These are phyloP conservation scores for Skeletonema marinoi DNA, from an alignment of 108 stramenopile species.

Conservation along the genomic window DNA sequence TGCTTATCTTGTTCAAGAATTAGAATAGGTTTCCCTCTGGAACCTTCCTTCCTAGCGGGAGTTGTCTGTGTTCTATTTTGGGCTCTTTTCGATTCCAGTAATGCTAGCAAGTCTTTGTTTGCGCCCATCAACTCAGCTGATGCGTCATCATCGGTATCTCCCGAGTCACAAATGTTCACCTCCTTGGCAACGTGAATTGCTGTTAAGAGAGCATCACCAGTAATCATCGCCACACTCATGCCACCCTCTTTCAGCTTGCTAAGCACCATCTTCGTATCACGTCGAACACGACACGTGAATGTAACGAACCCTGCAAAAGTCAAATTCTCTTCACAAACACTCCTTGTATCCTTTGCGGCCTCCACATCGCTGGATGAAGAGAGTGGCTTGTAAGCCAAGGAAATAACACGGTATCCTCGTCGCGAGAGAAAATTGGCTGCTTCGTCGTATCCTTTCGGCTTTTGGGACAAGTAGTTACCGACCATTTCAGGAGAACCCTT, in stretches of 20 bases:
- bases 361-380: slow-evolving; percentile 43
- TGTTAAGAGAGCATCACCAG: slow-evolving; percentile 95
- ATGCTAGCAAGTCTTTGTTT: slow-evolving; percentile 62
- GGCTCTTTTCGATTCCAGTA: slow-evolving; percentile 50
- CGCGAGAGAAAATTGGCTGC: slow-evolving; percentile 65
- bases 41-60: slow-evolving; percentile 5
- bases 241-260: slow-evolving; percentile 85
- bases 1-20: slow-evolving; percentile 66
- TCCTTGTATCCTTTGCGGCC: slow-evolving; percentile 65
- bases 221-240: slow-evolving; percentile 88
- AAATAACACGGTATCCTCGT: slow-evolving; percentile 93
- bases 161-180: slow-evolving; percentile 72
- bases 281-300: slow-evolving; percentile 93
- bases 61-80: slow-evolving; percentile 11
- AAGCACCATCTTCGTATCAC: slow-evolving; percentile 87
- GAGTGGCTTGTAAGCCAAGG: slow-evolving; percentile 86
- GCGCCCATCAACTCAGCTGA: slow-evolving; percentile 32
- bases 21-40: slow-evolving; percentile 63
- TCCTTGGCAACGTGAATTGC: slow-evolving; percentile 96
- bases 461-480: slow-evolving; percentile 64
- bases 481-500: slow-evolving; percentile 98
- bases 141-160: slow-evolving; percentile 26
- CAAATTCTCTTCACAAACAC: slow-evolving; percentile 72
- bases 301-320: slow-evolving; percentile 95
- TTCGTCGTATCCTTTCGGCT: slow-evolving; percentile 80